These are phyloP conservation scores for Pseudogymnoascus sp. DNA, from an alignment of 2,329 filamentous ascomycete species.

Conservation along the genomic window DNA sequence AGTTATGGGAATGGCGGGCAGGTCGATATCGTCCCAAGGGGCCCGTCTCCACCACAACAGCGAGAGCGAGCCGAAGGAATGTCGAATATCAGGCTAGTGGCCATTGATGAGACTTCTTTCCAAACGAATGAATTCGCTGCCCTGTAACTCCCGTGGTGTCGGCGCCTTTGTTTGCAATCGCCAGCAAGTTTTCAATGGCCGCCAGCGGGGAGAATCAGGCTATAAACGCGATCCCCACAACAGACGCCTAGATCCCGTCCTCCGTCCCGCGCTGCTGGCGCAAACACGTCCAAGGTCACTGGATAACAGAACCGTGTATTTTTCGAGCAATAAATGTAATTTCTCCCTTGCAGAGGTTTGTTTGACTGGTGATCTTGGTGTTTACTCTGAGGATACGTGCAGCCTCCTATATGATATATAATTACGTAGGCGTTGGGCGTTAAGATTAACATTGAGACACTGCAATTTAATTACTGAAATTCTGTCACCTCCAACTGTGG, in stretches of 20 bases:
- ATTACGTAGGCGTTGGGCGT: background rate
- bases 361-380: background rate
- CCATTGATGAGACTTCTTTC: slow-evolving; percentile 4
- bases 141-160: background rate
- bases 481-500: slow-evolving; percentile 1
- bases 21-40: slow-evolving; percentile 4
- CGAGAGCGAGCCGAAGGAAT: slow-evolving; percentile 7
- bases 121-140: slow-evolving; percentile 1
- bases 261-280: slow-evolving; percentile 1
- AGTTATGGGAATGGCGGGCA: slow-evolving; percentile 4
- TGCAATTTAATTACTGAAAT: slow-evolving; percentile 9
- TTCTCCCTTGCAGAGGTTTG: background rate
- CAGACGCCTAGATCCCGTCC: slow-evolving; percentile 4
- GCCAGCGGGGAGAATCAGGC: slow-evolving; percentile 3
- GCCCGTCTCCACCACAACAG: slow-evolving; percentile 7
- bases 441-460: slow-evolving; percentile 9
- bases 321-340: background rate
- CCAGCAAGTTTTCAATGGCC: slow-evolving; percentile 3
- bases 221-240: background rate
- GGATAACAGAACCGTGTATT: background rate
- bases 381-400: background rate
- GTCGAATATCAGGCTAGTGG: background rate
- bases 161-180: background rate
- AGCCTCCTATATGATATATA: slow-evolving; percentile 2
- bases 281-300: background rate